Base-by-base conservation (phyloP, 1,284 basidiomycete genomes). In the Singerocomus inundabilis region DNA sequence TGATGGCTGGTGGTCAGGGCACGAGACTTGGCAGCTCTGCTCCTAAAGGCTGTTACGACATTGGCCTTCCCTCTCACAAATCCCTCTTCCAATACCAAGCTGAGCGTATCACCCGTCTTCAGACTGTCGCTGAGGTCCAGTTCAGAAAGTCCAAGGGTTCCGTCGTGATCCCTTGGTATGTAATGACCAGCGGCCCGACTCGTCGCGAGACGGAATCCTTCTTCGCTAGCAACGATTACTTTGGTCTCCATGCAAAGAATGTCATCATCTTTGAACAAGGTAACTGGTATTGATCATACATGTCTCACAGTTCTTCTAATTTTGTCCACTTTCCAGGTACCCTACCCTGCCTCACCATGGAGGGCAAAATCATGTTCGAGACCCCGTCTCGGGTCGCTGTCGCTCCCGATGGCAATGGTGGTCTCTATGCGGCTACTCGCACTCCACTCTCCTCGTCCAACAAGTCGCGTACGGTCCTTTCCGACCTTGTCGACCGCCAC, bases 151-250 rank as follows among this genome's bases (percentile, higher is more conserved):
- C 78, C 24, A 67, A 72, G 13, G 81, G 80, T 42, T 78, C 81
- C 4, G 84, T 88, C 46, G 70, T 81, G 50, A 83, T 98, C 54
- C 89, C 85, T 45, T 99, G 97, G 97, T 99, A 98, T 75, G 85
- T 99, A 64, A 99, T 99, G 97, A 99, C 96, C 51, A 94, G 91
- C 63, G 95, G 95, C 15, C 96, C 97, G 25, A 99, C 97, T 26
- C 82, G 94, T 54, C 75, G 74, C 50, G 88, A 88, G 46, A 99
- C 97, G 25, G 89, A 93, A 68, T 74, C 75, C 36, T 99, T 90
- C 77, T 98, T 99, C 72, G 74, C 73, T 53, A 75, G 82, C 59
- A 79, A 94, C 72, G 71, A 72, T 7, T 91, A 80, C 75, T 99
- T 99, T 68, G 96, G 96, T 5, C 79, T 99, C 49, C 69, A 86